phyloP scores from a whole-genome alignment of 441 rosid genomes.

The Flueggea neowawraea region DNA sequence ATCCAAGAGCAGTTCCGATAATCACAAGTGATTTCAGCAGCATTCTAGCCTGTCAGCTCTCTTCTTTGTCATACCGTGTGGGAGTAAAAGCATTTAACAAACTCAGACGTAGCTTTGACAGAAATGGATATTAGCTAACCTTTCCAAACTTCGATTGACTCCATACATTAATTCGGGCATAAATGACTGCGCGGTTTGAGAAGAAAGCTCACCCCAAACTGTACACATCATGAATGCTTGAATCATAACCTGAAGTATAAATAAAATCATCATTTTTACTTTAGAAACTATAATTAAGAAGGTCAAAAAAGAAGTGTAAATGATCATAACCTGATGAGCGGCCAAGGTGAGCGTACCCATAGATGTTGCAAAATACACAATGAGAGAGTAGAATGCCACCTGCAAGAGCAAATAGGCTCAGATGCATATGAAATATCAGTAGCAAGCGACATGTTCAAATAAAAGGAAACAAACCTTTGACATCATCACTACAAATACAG shows the following conservation, averaged over 20 bases:
- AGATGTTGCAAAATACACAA: slow-evolving; percentile 83
- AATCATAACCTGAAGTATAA: slow-evolving; percentile 64
- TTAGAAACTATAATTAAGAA: too few species aligned
- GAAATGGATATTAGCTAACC: slow-evolving; percentile 28
- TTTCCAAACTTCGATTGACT: slow-evolving; percentile 58
- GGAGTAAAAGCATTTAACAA: neutral
- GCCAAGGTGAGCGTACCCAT: slow-evolving; percentile 80
- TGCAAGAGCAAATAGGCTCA: slow-evolving; percentile 27
- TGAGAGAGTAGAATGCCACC: slow-evolving; percentile 81
- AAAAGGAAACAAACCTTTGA: slow-evolving; percentile 44
- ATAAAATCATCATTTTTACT: too few species aligned
- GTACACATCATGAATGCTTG: slow-evolving; percentile 72
- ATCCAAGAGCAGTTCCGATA: slow-evolving; percentile 28
- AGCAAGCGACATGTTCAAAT: slow-evolving; percentile 2
- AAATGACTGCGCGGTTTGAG: slow-evolving; percentile 96
- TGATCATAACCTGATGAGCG: slow-evolving; percentile 71
- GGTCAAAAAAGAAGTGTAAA: neutral
- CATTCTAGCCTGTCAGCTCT: slow-evolving; percentile 21
- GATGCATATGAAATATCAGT: neutral
- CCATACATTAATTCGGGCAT: slow-evolving; percentile 93
- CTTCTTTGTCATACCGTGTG: neutral
- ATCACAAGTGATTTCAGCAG: slow-evolving; percentile 31
- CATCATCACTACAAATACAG: slow-evolving; percentile 67
- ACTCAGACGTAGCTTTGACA: neutral
- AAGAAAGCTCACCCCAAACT: slow-evolving; percentile 93